Conservation (phyloP, 2,329 filamentous ascomycete genomes). For the Fusarium xylarioides region DNA sequence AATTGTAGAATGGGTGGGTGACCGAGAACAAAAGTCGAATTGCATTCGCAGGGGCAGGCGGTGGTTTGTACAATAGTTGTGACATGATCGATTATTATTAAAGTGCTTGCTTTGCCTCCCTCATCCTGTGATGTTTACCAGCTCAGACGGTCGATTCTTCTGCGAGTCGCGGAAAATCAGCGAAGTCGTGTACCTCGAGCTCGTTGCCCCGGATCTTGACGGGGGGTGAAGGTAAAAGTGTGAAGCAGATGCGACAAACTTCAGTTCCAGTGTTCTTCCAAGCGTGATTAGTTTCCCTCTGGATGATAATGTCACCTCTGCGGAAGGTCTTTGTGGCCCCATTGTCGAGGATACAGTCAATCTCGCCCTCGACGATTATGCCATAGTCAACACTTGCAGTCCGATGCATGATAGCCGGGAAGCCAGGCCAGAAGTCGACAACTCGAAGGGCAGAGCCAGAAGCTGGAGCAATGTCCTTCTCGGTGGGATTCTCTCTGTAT, state of each 20-base stretch:
- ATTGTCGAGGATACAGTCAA: constrained; percentile 36
- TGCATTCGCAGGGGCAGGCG: background rate
- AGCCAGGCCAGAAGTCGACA: constrained; percentile 37
- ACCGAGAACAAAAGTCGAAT: background rate
- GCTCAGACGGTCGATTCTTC: constrained; percentile 19
- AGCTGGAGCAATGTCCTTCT: constrained; percentile 30
- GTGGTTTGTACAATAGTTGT: background rate
- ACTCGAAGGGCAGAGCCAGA: constrained; percentile 31
- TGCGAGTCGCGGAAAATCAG: constrained; percentile 34
- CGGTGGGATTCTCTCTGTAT: constrained; percentile 27
- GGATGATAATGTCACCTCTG: constrained; percentile 36
- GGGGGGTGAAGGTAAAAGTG: constrained; percentile 29
- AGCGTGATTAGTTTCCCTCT: constrained; percentile 38
- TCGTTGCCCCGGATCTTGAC: constrained; percentile 32
- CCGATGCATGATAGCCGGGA: constrained; percentile 32
- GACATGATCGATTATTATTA: background rate
- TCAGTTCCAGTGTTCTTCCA: constrained; percentile 36
- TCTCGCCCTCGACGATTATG: constrained; percentile 34
- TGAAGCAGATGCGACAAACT: constrained; percentile 35
- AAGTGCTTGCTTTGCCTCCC: background rate
- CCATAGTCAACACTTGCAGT: constrained; percentile 39
- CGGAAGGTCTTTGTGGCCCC: constrained; percentile 25
- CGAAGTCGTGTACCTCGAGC: constrained; percentile 34
- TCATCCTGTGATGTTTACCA: background rate
- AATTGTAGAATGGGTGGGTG: background rate